Base-by-base conservation (phyloP, 2,329 filamentous ascomycete species). In the Venturia asperata region DNA sequence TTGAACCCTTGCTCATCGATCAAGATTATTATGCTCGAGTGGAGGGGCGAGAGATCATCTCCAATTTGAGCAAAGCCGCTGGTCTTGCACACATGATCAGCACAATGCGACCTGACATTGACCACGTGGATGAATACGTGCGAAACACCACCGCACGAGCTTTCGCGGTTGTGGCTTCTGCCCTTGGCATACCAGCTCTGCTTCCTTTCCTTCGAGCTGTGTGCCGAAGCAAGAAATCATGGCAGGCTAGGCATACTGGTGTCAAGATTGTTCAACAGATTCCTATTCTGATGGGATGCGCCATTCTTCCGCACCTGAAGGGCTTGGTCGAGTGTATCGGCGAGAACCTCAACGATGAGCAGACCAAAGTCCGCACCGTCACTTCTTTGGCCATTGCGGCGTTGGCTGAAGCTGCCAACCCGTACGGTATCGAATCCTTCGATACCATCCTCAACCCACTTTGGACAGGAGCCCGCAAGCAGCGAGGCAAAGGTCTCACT, bases 191-290 rank as follows among this genome's bases (percentile, higher is more conserved):
- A 65, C 94, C 94, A 3, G 92, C 94, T 11, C 85, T 99, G 60
- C 85, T 99, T 34, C 94, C 94, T 1, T 99, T 99, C 82, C 81
- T 99, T 52, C 87, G 92, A 72, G 94, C 95, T 67, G 94, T 99
- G 21, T 99, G 94, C 75, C 88, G 92, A 75, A 96, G 92, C 79
- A 97, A 97, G 79, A 99, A 99, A 78, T 97, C 94, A 65, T 99
- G 94, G 94, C 92, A 97, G 75, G 94, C 94, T 64, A 85, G 94
- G 68, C 94, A 99, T 75, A 99, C 94, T 2, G 94, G 94, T 79
- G 94, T 99, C 69, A 99, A 99, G 81, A 99, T 99, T 74, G 90
- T 99, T 19, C 94, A 99, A 76, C 94, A 99, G 74, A 97, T 99
- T 71, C 93, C 94, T 27, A 99, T 99, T 70, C 80, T 99, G 5